Percentiles rank a stretch among this genome's conserved stretches.
Evolutionary conservation across 768 basidiomycete genomes (phyloP).

Genomic region (Kwoniella europaea): DNA sequence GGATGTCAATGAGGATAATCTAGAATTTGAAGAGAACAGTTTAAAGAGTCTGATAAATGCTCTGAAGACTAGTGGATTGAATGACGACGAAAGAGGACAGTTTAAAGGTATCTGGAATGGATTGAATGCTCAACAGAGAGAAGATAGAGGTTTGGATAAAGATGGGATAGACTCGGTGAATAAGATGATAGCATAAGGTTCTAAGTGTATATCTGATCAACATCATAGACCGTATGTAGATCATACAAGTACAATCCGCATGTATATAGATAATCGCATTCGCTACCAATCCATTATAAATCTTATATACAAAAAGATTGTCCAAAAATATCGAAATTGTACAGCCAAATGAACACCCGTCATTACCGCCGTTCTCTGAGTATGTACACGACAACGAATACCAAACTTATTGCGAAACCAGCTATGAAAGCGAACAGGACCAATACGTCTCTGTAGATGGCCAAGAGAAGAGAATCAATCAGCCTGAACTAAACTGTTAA

Average conservation of each 20-base stretch:
- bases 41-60: constrained; percentile 41
- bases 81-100: constrained; percentile 14
- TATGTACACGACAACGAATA: constrained; percentile 75
- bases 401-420: constrained; percentile 74
- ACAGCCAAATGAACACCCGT: neutral
- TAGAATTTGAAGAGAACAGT: constrained; percentile 50
- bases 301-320: neutral
- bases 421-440: constrained; percentile 84
- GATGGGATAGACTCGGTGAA: constrained; percentile 8
- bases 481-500: too few species aligned
- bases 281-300: neutral
- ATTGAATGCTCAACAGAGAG: constrained; percentile 8
- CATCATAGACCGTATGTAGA: too few species aligned
- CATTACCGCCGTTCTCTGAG: constrained; percentile 74
- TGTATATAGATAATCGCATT: neutral
- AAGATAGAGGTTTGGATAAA: constrained; percentile 23
- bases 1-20: constrained; percentile 23
- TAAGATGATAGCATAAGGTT: neutral
- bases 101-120: constrained; percentile 23
- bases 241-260: neutral
- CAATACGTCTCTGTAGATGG: constrained; percentile 69
- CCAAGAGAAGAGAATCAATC: too few species aligned
- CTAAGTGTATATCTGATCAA: neutral
- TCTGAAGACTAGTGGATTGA: constrained; percentile 27
- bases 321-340: neutral